Evolutionary conservation across 2,329 filamentous ascomycete genomes (phyloP).

Genomic region (Myriosclerotinia duriaeana): DNA sequence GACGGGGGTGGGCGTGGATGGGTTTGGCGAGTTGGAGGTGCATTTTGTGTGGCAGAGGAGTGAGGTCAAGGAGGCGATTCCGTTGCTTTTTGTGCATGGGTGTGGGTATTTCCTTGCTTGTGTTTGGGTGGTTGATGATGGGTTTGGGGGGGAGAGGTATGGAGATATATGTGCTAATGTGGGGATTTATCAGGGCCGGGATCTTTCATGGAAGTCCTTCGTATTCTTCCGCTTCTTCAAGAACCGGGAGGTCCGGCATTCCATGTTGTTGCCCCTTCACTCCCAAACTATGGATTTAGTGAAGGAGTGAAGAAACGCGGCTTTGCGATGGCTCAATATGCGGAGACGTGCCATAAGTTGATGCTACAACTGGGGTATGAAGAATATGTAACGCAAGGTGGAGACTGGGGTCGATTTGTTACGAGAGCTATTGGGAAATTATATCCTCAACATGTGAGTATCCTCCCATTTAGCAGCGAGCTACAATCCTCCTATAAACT

Average conservation of each 20-base stretch:
- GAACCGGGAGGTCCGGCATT: conserved; percentile 26
- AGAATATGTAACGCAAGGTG: conserved; percentile 61
- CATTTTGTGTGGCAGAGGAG: conserved; percentile 63
- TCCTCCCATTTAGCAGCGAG: neutral
- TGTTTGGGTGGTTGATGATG: neutral
- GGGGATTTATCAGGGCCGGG: conserved; percentile 26
- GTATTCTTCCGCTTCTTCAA: conserved; percentile 30
- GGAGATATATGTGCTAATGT: neutral
- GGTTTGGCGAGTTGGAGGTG: conserved; percentile 58
- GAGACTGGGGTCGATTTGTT: conserved; percentile 71
- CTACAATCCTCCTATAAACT: neutral
- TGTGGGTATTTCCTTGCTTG: conserved; percentile 43
- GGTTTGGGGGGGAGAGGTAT: neutral
- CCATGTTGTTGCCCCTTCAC: conserved; percentile 53
- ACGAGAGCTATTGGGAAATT: conserved; percentile 59
- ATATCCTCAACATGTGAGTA: conserved; percentile 49
- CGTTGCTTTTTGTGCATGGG: conserved; percentile 60
- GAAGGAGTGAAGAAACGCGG: conserved; percentile 43
- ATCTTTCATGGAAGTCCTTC: conserved; percentile 25
- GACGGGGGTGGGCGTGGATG: conserved; percentile 53
- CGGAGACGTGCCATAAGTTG: conserved; percentile 62
- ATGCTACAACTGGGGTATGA: conserved; percentile 67
- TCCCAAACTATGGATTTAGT: conserved; percentile 54
- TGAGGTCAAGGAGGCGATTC: conserved; percentile 52
- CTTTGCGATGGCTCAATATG: conserved; percentile 60